These are phyloP conservation scores for Podila horticola DNA, from an alignment of 192 early-diverging fungal genomes.

Conservation along the genomic window DNA sequence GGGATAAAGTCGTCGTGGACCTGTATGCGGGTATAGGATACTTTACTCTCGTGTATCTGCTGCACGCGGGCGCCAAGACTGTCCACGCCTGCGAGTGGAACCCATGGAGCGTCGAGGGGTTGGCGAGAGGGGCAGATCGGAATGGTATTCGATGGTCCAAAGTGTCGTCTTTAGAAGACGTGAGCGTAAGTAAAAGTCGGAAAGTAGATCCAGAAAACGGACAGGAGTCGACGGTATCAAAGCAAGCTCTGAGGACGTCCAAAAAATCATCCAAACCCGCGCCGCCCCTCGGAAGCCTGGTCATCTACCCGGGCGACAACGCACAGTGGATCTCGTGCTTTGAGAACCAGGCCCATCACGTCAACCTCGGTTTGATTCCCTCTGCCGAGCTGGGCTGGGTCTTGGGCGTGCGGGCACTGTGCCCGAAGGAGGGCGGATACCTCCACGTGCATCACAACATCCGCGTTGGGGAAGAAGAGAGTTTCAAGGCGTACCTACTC, in stretches of 20 bases:
- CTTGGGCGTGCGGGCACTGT: conserved; percentile 38
- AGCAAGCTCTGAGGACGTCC: not conserved
- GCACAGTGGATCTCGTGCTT: conserved; percentile 41
- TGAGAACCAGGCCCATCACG: conserved; percentile 50
- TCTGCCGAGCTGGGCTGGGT: conserved; percentile 53
- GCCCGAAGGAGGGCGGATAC: conserved; percentile 40
- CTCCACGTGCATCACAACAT: conserved; percentile 51
- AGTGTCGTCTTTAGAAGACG: not conserved
- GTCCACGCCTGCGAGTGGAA: conserved; percentile 59
- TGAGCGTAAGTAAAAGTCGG: not conserved
- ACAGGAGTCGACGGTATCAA: not conserved
- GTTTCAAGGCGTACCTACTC: conserved; percentile 28
- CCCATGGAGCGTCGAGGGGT: conserved; percentile 54
- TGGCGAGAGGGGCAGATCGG: conserved; percentile 32
- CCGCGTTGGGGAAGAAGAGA: conserved; percentile 35
- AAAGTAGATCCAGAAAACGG: not conserved
- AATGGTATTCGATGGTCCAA: conserved; percentile 32
- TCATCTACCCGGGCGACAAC: conserved; percentile 53
- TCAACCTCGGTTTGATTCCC: conserved; percentile 53
- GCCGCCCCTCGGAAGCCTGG: conserved; percentile 12
- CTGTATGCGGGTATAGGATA: conserved; percentile 56
- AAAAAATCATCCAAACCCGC: not conserved
- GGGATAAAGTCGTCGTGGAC: conserved; percentile 44
- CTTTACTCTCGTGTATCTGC: conserved; percentile 44
- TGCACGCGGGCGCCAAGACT: conserved; percentile 47